Evolutionary conservation across 78 protist species (phyloP).

Genomic region (Protostelium mycophagum): DNA sequence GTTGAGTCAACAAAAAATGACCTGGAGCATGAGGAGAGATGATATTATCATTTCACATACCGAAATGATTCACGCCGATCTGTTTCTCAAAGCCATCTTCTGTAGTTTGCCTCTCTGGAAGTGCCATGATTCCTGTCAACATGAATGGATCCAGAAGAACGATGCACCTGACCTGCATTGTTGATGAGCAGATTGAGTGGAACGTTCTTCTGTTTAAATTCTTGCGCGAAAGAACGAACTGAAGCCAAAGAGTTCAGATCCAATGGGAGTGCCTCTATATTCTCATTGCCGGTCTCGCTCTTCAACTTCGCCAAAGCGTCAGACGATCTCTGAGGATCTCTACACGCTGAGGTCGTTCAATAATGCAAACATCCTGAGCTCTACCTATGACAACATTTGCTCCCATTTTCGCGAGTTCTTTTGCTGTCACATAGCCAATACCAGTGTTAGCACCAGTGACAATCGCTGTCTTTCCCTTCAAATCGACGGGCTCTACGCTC

Average conservation of each 20-base stretch:
- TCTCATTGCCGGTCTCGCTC: conserved; percentile 7
- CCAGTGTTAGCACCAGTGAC: conserved; percentile 58
- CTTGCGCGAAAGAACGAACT: conserved; percentile 8
- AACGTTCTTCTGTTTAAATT: not conserved
- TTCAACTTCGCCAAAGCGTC: conserved; percentile 31
- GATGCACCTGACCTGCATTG: conserved; percentile 55
- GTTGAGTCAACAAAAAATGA: conserved; percentile 28
- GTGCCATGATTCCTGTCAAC: not conserved
- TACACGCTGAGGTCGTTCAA: conserved; percentile 6
- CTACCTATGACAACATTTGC: conserved; percentile 30
- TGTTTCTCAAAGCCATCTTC: conserved; percentile 24
- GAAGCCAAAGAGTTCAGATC: conserved; percentile 39
- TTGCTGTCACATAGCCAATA: conserved; percentile 41
- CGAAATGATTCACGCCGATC: conserved; percentile 39
- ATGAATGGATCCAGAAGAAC: conserved; percentile 19
- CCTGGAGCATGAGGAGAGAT: too few relatives aligned
- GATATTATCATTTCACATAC: too few relatives aligned
- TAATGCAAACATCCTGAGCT: not conserved
- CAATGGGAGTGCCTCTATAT: conserved; percentile 24
- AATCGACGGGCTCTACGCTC: not conserved
- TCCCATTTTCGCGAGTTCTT: conserved; percentile 24
- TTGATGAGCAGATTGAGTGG: conserved; percentile 19
- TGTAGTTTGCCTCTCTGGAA: not conserved
- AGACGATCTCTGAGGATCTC: conserved; percentile 23
- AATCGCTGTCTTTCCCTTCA: conserved; percentile 16